Base-by-base conservation (phyloP, 129 eudicot genomes). In the Artemisia tridentata region DNA sequence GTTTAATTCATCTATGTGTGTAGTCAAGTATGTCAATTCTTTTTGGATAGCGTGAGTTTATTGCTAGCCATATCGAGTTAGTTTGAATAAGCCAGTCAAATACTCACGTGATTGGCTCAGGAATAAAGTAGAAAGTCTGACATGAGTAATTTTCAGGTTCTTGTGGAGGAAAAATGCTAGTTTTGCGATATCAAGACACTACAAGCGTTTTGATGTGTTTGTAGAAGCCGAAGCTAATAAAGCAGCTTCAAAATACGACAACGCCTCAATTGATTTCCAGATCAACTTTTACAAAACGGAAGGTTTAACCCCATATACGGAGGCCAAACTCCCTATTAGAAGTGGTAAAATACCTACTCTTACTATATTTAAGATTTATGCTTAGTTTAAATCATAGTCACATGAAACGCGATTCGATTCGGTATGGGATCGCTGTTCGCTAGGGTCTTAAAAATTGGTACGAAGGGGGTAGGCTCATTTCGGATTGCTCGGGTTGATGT, bases 151-250 rank as follows among this genome's bases (percentile, higher is more conserved):
- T 57, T 84, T 15, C 83, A 89, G 98, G 83, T 93, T 87, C 74
- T 79, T 93, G 75, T 93, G 97, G 98, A 89, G 98, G 79, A 80
- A 87, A 77, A 93, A 93, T 75, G 95, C 90, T 23, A 93, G 86
- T 75, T 93, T 93, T 80, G 98, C 98, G 48, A 93, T 89, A 83
- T 93, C 97, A 46, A 80, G 95, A 76, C 98, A 93, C 65, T 93
- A 93, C 80, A 87, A 63, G 69, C 90, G 98, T 4, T 89, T 93
- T 72, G 98, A 93, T 72, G 95, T 85, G 31, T 89, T 89, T 85
- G 84, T 75, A 64, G 98, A 89, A 79, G 98, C 98, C 5, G 97
- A 89, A 72, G 98, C 98, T 63, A 93, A 93, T 72, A 93, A 93
- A 75, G 96, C 76, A 63, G 96, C 96, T 67, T 84, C 81, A 15